phyloP scores from a whole-genome alignment of 345 rosid genomes.

The Clausena lansium region DNA sequence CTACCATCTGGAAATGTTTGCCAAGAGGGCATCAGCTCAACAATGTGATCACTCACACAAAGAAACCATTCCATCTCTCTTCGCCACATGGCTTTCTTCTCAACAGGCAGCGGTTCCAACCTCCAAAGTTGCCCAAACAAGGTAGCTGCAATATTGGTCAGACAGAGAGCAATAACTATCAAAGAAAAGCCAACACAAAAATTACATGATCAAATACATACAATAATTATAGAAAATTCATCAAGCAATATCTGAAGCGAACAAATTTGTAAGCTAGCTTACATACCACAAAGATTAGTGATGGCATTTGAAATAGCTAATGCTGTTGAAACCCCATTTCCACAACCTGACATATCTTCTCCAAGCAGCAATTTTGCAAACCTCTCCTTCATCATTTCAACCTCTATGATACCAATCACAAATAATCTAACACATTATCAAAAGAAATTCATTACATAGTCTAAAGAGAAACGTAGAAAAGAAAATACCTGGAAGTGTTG shows the following conservation, averaged over 20 bases:
- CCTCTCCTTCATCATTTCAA: conserved; percentile 97
- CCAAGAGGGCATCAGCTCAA: conserved; percentile 91
- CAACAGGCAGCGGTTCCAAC: conserved; percentile 70
- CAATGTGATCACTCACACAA: conserved; percentile 89
- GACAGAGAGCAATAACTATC: conserved; percentile 8
- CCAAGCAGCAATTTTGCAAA: conserved; percentile 93
- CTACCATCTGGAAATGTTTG: conserved; percentile 95
- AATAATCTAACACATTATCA: conserved; percentile 10
- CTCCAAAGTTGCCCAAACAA: conserved; percentile 98
- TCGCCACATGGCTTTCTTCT: conserved; percentile 96
- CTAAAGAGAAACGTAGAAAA: neutral
- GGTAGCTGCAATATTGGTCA: conserved; percentile 51
- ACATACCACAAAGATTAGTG: conserved; percentile 95
- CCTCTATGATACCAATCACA: conserved; percentile 42
- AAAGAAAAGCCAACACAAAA: neutral
- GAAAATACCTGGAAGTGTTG: conserved; percentile 57
- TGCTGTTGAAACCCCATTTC: conserved; percentile 93
- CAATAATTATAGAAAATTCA: neutral
- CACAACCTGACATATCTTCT: conserved; percentile 99
- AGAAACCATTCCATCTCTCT: conserved; percentile 98
- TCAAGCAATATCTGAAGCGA: neutral
- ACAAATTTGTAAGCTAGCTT: conserved; percentile 11
- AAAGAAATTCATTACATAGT: neutral
- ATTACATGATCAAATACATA: neutral
- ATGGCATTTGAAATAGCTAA: conserved; percentile 94